phyloP scores from a whole-genome alignment of 2,329 filamentous ascomycete species.

The Aureobasidium lini region DNA sequence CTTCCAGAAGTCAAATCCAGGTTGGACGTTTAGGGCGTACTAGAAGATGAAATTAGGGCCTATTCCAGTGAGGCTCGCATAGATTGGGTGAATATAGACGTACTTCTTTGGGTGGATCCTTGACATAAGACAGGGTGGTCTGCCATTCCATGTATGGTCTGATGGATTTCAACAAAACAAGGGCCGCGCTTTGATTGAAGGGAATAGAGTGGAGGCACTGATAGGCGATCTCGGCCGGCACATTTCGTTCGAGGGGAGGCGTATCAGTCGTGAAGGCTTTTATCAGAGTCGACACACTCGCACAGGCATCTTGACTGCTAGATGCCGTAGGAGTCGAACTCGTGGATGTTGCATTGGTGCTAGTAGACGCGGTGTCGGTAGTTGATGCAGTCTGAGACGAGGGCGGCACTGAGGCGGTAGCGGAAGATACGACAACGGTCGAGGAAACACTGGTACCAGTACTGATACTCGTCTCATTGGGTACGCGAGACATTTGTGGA shows the following conservation, averaged over 20 bases:
- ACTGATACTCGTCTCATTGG: too few relatives aligned
- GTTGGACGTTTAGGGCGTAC: conserved; percentile 39
- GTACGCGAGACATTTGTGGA: too few relatives aligned
- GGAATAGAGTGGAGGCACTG: conserved; percentile 40
- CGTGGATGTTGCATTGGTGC: too few relatives aligned
- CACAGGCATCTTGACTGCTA: conserved; percentile 18
- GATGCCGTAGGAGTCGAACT: background rate
- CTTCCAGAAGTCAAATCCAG: conserved; percentile 34
- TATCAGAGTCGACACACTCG: conserved; percentile 21
- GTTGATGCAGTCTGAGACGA: too few relatives aligned
- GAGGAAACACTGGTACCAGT: too few relatives aligned
- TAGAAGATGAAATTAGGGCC: background rate
- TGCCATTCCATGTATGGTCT: conserved; percentile 41
- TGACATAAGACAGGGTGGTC: conserved; percentile 37
- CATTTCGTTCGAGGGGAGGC: conserved; percentile 15
- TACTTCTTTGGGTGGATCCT: conserved; percentile 36
- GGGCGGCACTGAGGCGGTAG: too few relatives aligned
- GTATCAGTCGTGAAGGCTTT: conserved; percentile 19
- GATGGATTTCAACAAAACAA: conserved; percentile 36
- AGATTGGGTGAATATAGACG: background rate
- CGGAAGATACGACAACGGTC: too few relatives aligned
- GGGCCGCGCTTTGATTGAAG: conserved; percentile 35
- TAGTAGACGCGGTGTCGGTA: too few relatives aligned
- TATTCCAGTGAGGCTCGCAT: too few relatives aligned
- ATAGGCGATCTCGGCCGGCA: conserved; percentile 38